phyloP scores from a whole-genome alignment of 2,329 filamentous ascomycete genomes.

The Trichoderma atroviride region DNA sequence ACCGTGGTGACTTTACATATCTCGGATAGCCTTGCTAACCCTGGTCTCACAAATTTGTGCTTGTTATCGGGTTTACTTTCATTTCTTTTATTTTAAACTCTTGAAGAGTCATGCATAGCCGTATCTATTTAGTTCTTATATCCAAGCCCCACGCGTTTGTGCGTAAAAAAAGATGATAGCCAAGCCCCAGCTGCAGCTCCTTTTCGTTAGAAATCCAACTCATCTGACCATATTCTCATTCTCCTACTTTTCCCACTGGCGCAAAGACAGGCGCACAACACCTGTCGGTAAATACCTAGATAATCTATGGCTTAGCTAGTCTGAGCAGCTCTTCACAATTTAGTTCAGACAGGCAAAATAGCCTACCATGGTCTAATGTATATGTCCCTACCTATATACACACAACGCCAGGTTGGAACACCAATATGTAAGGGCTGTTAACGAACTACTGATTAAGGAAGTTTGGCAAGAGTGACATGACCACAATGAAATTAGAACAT shows the following conservation, averaged over 20 bases:
- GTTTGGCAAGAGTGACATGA: constrained; percentile 36
- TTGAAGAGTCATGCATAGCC: no score
- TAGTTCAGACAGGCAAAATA: not conserved
- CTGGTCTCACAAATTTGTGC: not conserved
- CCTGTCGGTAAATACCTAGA: not conserved
- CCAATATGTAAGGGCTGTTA: constrained; percentile 31
- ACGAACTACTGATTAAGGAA: constrained; percentile 36
- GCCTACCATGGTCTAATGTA: not conserved
- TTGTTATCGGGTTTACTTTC: not conserved
- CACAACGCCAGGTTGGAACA: constrained; percentile 35
- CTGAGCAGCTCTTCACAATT: not conserved
- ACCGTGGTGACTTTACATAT: not conserved
- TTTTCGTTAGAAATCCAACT: not conserved
- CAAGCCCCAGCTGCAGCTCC: not conserved
- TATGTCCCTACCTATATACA: constrained; percentile 34
- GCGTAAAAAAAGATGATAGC: no score
- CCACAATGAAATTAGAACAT: constrained; percentile 36
- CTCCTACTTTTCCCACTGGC: not conserved
- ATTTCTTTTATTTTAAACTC: not conserved
- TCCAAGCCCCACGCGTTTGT: no score
- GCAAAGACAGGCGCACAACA: not conserved
- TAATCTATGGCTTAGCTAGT: not conserved
- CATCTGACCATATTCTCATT: not conserved
- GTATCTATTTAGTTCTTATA: no score
- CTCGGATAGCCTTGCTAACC: not conserved